Conservation (phyloP, 176 grass and related monocot genomes). For the Saccharum spontaneum region DNA sequence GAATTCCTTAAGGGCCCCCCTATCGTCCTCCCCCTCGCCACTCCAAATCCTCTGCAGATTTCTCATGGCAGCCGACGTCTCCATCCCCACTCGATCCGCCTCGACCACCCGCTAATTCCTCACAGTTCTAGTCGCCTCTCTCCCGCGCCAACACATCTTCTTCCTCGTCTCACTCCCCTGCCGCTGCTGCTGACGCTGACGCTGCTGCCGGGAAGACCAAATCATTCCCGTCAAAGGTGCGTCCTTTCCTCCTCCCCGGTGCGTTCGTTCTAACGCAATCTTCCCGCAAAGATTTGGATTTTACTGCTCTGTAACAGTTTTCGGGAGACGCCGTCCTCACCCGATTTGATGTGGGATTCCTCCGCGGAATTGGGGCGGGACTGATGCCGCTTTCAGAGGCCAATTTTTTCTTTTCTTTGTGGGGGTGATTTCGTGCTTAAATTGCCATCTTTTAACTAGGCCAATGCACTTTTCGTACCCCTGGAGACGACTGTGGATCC, state of each 20-base stretch:
- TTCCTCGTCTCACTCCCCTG: not conserved
- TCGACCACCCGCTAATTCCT: slow-evolving; percentile 9
- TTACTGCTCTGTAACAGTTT: not conserved
- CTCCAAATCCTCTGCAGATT: not conserved
- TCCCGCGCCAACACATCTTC: not conserved
- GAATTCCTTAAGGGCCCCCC: not conserved
- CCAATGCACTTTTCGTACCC: not conserved
- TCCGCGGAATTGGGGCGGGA: not conserved
- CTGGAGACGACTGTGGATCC: not conserved
- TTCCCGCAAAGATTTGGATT: slow-evolving; percentile 3
- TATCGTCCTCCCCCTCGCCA: not conserved
- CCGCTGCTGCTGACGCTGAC: not conserved
- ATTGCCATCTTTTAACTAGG: not conserved
- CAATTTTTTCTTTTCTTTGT: not conserved
- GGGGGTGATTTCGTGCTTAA: not conserved
- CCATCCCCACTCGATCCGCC: slow-evolving; percentile 39
- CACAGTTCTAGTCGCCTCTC: not conserved
- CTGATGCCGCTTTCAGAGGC: not conserved
- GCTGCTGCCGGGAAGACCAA: not conserved
- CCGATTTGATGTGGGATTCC: not conserved
- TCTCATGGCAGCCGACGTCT: slow-evolving; percentile 73
- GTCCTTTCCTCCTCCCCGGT: not conserved
- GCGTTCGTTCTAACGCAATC: not conserved
- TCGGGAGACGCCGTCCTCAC: not conserved
- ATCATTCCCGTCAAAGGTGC: slow-evolving; percentile 25